phyloP scores from a whole-genome alignment of 2,329 filamentous ascomycete genomes.

The Magnaporthiopsis poae region DNA sequence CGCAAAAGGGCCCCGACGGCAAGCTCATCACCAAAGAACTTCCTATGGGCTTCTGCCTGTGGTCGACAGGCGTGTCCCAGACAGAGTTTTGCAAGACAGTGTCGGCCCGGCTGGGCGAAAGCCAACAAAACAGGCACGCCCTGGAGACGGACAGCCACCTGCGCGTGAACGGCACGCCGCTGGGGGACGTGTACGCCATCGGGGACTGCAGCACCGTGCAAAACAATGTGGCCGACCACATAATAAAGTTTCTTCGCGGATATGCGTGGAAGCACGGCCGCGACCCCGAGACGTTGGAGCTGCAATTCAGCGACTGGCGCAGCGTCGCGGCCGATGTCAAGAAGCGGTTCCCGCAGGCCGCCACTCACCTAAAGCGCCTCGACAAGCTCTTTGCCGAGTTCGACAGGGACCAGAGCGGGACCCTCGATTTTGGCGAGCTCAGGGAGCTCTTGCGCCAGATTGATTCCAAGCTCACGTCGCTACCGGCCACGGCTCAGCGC shows the following conservation, averaged over 20 bases:
- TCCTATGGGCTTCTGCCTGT: slow-evolving; percentile 90
- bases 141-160: slow-evolving; percentile 92
- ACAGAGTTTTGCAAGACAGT: slow-evolving; percentile 69
- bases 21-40: slow-evolving; percentile 78
- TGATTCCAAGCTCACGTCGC: slow-evolving; percentile 83
- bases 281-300: slow-evolving; percentile 76
- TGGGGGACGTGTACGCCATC: slow-evolving; percentile 92
- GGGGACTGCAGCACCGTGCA: slow-evolving; percentile 95
- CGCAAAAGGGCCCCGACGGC: slow-evolving; percentile 67
- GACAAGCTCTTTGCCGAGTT: slow-evolving; percentile 87
- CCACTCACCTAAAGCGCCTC: slow-evolving; percentile 74
- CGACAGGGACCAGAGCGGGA: slow-evolving; percentile 85
- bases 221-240: slow-evolving; percentile 88
- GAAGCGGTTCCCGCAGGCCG: slow-evolving; percentile 82
- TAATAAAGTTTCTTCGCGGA: slow-evolving; percentile 79
- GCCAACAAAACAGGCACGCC: slow-evolving; percentile 80
- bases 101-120: slow-evolving; percentile 62
- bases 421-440: slow-evolving; percentile 87
- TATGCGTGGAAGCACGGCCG: slow-evolving; percentile 86
- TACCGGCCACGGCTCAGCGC: slow-evolving; percentile 90
- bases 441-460: slow-evolving; percentile 82
- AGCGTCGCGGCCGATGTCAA: slow-evolving; percentile 73
- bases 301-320: slow-evolving; percentile 84
- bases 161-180: slow-evolving; percentile 73
- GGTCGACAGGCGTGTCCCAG: slow-evolving; percentile 92